Percentiles rank a stretch among this genome's conserved stretches.
Evolutionary conservation across 768 basidiomycete genomes (phyloP).

Genomic region (Tricholoma flavovirens): DNA sequence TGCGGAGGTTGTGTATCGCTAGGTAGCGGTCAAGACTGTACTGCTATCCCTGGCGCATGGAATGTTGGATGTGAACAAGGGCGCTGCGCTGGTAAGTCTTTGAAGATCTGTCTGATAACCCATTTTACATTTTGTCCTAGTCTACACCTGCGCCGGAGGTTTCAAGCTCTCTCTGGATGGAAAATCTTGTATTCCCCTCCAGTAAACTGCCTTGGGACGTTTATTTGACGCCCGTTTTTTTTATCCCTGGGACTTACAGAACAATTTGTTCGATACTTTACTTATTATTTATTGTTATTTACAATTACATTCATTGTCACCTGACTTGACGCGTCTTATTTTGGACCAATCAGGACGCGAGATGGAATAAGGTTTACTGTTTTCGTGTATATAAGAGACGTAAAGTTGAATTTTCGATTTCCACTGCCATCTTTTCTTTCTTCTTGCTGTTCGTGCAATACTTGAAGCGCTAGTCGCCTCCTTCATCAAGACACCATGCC

Average conservation of each 20-base stretch:
- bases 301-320: not conserved
- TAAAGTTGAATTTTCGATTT: slow-evolving; percentile 3
- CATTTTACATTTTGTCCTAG: slow-evolving; percentile 20
- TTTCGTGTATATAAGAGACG: slow-evolving; percentile 8
- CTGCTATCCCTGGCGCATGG: slow-evolving; percentile 56
- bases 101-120: not conserved
- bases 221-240: not conserved
- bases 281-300: not conserved
- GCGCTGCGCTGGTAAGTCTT: slow-evolving; percentile 45
- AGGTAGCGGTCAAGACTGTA: slow-evolving; percentile 68
- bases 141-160: slow-evolving; percentile 46
- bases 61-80: slow-evolving; percentile 65
- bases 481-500: slow-evolving; percentile 22
- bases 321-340: slow-evolving; percentile 8
- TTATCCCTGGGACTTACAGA: no score
- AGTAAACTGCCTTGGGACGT: slow-evolving; percentile 13
- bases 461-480: slow-evolving; percentile 27
- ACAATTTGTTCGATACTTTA: no score
- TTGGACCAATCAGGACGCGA: slow-evolving; percentile 15
- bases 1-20: slow-evolving; percentile 71
- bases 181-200: slow-evolving; percentile 35
- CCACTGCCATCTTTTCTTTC: slow-evolving; percentile 14
- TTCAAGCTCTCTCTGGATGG: slow-evolving; percentile 38
- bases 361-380: slow-evolving; percentile 14
- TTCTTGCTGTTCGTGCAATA: not conserved